Conservation (phyloP, 163 green algal species). For the Trebouxiophyceae sp. region DNA sequence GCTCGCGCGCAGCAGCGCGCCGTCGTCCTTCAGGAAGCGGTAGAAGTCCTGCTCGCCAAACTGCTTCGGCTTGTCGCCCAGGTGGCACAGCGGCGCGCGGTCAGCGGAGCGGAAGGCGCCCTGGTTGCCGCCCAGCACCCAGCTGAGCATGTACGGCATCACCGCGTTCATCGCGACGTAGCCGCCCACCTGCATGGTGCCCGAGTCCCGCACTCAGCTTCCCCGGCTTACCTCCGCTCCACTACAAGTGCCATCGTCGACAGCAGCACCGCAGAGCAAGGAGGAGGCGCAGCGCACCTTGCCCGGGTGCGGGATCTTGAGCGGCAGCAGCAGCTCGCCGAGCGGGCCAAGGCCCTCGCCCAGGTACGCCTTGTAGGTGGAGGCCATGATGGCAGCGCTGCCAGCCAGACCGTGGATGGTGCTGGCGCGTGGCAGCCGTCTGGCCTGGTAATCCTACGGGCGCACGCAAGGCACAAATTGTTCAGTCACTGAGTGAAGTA, state of each 20-base stretch:
- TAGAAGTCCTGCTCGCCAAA: slow-evolving; percentile 45
- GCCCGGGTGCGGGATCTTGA: slow-evolving; percentile 91
- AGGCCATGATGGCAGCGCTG: slow-evolving; percentile 89
- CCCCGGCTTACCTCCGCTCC: too few relatives aligned
- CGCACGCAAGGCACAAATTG: too few relatives aligned
- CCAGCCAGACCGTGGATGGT: slow-evolving; percentile 89
- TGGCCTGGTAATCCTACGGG: slow-evolving; percentile 9
- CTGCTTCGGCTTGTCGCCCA: slow-evolving; percentile 54
- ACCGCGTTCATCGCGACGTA: slow-evolving; percentile 80
- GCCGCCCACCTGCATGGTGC: slow-evolving; percentile 53
- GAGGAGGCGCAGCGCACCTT: too few relatives aligned
- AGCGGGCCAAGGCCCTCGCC: slow-evolving; percentile 81
- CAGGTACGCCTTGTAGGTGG: slow-evolving; percentile 93
- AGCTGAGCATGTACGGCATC: slow-evolving; percentile 87
- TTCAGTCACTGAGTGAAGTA: too few relatives aligned
- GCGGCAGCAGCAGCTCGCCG: slow-evolving; percentile 42
- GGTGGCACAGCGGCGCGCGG: slow-evolving; percentile 40
- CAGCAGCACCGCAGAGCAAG: too few relatives aligned
- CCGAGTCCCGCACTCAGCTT: too few relatives aligned
- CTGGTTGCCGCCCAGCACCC: slow-evolving; percentile 81
- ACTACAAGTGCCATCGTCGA: too few relatives aligned
- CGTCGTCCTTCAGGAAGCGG: slow-evolving; percentile 62
- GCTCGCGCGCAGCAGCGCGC: slow-evolving; percentile 45
- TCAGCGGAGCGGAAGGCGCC: slow-evolving; percentile 30
- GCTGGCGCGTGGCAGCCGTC: slow-evolving; percentile 66